phyloP scores from a whole-genome alignment of 768 basidiomycete genomes.

The Phanerochaete sordida region DNA sequence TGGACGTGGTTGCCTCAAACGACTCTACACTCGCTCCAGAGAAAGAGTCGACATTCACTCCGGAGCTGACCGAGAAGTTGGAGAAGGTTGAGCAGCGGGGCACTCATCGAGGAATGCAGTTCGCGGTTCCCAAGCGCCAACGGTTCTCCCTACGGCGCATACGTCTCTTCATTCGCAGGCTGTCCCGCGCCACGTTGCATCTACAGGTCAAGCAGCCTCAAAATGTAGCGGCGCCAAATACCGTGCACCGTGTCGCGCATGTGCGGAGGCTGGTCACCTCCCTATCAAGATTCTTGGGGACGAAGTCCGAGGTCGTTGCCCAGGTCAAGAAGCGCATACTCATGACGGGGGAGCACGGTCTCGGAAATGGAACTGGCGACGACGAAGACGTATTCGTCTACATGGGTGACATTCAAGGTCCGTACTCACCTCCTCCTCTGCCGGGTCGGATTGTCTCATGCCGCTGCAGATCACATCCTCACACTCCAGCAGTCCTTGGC shows the following conservation, averaged over 20 bases:
- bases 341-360: slow-evolving; percentile 31
- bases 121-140: slow-evolving; percentile 6
- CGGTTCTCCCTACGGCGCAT: slow-evolving; percentile 1
- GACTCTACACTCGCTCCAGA: neutral
- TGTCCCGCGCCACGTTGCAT: neutral
- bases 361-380: slow-evolving; percentile 38
- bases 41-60: neutral
- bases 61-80: neutral
- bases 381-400: slow-evolving; percentile 78
- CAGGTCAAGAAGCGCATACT: slow-evolving; percentile 74
- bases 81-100: neutral
- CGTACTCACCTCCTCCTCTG: slow-evolving; percentile 13
- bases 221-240: slow-evolving; percentile 27
- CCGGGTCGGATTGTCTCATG: neutral
- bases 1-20: neutral
- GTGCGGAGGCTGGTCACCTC: slow-evolving; percentile 78
- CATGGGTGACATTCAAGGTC: slow-evolving; percentile 90
- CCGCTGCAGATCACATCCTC: slow-evolving; percentile 74
- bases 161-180: neutral
- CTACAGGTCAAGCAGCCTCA: slow-evolving; percentile 15
- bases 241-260: slow-evolving; percentile 75
- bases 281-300: slow-evolving; percentile 66
- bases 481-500: slow-evolving; percentile 79
- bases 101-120: neutral
- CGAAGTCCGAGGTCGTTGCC: slow-evolving; percentile 80